Evolutionary conservation across 768 basidiomycete species (phyloP), one percentile per base, ranked within the genome.

Genomic region (Pulveroboletus ravenelii): DNA sequence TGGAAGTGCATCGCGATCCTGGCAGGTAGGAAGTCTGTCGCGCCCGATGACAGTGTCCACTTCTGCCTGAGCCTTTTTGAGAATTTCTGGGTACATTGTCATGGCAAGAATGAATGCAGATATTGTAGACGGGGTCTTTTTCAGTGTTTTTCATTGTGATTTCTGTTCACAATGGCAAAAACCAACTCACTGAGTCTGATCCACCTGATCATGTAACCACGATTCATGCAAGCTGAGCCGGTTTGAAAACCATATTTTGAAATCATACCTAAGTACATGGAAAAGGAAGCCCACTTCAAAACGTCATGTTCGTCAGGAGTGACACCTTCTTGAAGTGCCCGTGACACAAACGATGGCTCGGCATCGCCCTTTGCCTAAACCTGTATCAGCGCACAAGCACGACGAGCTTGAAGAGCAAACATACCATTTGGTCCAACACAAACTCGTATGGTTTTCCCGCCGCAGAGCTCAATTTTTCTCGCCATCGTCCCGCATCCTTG

Each of bases 101-200:
- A 60, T 60, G 3, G 46, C 61, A 17, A 62, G 56, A 51, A 62
- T 59, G 30, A 62, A 62, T 0, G 51, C 52, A 6, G 34, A 50
- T 31, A 56, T 18, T 10, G 46, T 12, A 14, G 49, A 52, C 1
- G 53, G 29, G 3, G 38, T 58, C 59, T 23, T 54, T 18, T 60
- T 30, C 6, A n/a, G 1, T 6, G 6, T 1, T 14, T 10, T 45
- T 37, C 20, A 46, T 23, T 10, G 9, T 10, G 13, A 37, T 32
- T 37, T 32, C 5, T 4, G 13, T 42, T 15, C 6, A 7, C 8
- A 2, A 18, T 5, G 17, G 30, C 75, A 66, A 65, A 15, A 68
- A 69, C 6, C 6, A 8, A 30, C 48, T 17, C 12, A 55, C 60
- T 1, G 54, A 59, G 10, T 62, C 58, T 3, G 55, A 30, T 43